Evolutionary conservation across 805 yeast genomes (phyloP), one percentile per base, ranked within the genome.

Genomic region (Candida manassasensis): DNA sequence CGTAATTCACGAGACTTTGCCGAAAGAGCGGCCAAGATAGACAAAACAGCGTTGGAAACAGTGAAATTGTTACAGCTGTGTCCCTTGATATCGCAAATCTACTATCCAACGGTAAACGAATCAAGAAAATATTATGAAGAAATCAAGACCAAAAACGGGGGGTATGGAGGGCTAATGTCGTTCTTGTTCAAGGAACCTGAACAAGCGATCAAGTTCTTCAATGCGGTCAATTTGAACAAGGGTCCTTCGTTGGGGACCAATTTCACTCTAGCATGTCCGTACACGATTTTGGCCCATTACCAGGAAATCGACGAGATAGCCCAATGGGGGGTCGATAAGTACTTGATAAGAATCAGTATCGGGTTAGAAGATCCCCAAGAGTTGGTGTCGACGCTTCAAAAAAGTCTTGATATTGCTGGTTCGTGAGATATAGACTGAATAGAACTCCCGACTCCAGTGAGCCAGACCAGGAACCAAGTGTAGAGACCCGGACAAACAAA

Each of bases 191-290:
- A 75, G 35, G 70, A 76, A 4, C 76, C 81, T 7, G 63, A 67
- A 14, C 78, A 75, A 45, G 95, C 95, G 0, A 69, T 71, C 25
- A 63, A 63, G n/a, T 89, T 88, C 56, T 89, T 83, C 63, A 79
- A 89, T 57, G 68, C 75, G 5, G 72, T 79, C 24, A 64, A 71
- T 32, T 59, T 84, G 42, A 83, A 86, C 41, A 89, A 89, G 61
- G 96, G 96, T 2, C 96, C 96, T 3, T 81, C 93, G 11, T 69
- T 88, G 45, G 96, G 96, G 9, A 86, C 96, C 0, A 88, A 84
- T 59, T 85, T 86, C 63, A 82, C 95, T 0, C 66, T 88, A 47
- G 88, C 88, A 4, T 88, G 95, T 54, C 96, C 97, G 6, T 89
- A 89, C 59, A 73, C 95, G 5, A 75, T 89, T 31, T 67, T 89